Evolutionary conservation across 257 asterid genomes (phyloP).

Genomic region (Nicotiana obtusifolia): DNA sequence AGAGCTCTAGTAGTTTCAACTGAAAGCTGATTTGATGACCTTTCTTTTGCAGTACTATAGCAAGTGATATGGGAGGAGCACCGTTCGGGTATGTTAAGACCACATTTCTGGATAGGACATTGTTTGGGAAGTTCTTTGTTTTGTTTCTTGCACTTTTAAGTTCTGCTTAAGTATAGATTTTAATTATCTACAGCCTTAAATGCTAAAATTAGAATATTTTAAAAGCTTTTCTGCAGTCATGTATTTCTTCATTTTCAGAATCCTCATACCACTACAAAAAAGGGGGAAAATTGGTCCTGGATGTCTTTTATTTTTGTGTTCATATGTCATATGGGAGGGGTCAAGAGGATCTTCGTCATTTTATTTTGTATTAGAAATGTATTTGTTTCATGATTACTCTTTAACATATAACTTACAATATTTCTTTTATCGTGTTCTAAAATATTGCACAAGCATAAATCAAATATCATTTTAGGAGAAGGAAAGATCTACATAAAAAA

Average conservation of each 20-base stretch:
- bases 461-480: not conserved
- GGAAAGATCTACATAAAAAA: not conserved
- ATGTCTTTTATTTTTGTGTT: not conserved
- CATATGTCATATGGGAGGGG: not conserved
- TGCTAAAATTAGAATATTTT: not conserved
- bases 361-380: not conserved
- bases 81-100: constrained; percentile 74
- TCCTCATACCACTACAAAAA: not conserved
- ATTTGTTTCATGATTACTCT: not conserved
- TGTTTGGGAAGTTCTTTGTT: not conserved
- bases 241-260: not conserved
- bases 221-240: not conserved
- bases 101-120: not conserved
- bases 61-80: constrained; percentile 74
- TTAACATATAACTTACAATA: not conserved
- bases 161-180: not conserved
- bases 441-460: not conserved
- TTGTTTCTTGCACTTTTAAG: not conserved
- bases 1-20: not conserved
- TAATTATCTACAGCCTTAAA: not conserved
- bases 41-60: constrained; percentile 64
- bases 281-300: not conserved
- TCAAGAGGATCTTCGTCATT: not conserved
- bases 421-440: not conserved
- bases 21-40: not conserved